Evolutionary conservation across 352 stramenopile species (phyloP), one percentile per base, ranked within the genome.

Genomic region (Globisporangium polare): DNA sequence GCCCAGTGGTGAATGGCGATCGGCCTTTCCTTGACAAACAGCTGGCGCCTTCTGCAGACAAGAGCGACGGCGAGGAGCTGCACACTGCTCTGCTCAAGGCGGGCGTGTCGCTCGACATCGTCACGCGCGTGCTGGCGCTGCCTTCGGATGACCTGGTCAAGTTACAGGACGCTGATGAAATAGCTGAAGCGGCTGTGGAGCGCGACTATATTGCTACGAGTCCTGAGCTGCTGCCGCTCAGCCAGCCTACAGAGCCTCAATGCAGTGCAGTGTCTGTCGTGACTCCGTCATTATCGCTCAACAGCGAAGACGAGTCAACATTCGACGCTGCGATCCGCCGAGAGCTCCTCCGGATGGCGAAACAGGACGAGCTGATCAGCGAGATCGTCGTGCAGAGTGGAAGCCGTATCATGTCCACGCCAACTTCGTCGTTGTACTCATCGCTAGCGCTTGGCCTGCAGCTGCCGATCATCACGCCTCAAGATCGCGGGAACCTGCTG

Each of bases 51-150:
- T 13, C 20, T 62, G 22, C 53, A 27, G 37, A 59, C 9, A 39
- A 12, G 47, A 39, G 4, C 31, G 50, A 71, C 17, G 60, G 58
- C 17, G 51, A 63, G 5, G 62, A 77, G 5, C 47, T 80, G 27
- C 59, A 78, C 50, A 18, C 17, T 2, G 65, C 69, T 29, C 62
- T 80, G 7, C 52, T 80, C 3, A 59, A 77, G 24, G 73, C 68
- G n/a, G 73, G 71, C 0, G 58, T 80, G 4, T 45, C 71, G 22
- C 65, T 80, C 37, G 63, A 78, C 31, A 64, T 80, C 37, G 65
- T 80, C 39, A 53, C 29, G 33, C 62, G 68, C 27, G 43, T 80
- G 45, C 13, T 59, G 45, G 57, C n/a, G n/a, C 58, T 69, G 13
- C 35, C 43, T 31, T 56, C 62, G 10, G 12, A 47, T 13, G 13